These are phyloP conservation scores for Closterium sp. DNA, from an alignment of 139 green algal species.

Conservation along the genomic window DNA sequence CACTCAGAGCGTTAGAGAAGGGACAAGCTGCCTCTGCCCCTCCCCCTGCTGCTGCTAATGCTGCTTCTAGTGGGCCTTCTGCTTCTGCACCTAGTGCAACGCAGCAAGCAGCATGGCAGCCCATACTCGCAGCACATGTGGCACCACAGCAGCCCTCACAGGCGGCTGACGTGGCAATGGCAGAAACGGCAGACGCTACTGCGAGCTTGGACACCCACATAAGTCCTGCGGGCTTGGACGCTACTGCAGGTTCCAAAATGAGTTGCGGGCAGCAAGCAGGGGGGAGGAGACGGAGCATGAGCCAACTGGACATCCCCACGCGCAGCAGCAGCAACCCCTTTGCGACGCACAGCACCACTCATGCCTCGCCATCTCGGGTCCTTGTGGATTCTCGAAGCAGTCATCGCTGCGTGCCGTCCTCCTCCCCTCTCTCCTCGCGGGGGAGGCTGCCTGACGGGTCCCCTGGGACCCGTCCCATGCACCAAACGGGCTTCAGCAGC, in stretches of 20 bases:
- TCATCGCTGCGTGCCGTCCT: neutral
- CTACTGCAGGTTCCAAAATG: too few relatives aligned
- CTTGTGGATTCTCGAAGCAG: neutral
- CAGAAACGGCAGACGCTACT: too few relatives aligned
- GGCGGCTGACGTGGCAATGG: neutral
- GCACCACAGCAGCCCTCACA: too few relatives aligned
- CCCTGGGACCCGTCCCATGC: neutral
- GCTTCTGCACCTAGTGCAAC: neutral
- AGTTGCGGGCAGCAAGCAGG: too few relatives aligned
- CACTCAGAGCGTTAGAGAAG: neutral
- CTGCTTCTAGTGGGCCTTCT: neutral
- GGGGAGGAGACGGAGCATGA: neutral
- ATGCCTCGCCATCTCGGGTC: too few relatives aligned
- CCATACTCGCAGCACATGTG: neutral
- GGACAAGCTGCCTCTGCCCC: neutral
- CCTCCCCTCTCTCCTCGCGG: too few relatives aligned
- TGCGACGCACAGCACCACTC: neutral
- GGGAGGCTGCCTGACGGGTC: too few relatives aligned
- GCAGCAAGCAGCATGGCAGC: neutral
- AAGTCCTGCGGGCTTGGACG: too few relatives aligned
- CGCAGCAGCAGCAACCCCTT: neutral
- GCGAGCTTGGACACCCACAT: neutral
- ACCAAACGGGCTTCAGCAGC: neutral
- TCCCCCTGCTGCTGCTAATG: neutral
- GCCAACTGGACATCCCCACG: neutral